These are phyloP conservation scores for Dictyostelium gargantuum DNA, from an alignment of 208 protist species.

Conservation along the genomic window DNA sequence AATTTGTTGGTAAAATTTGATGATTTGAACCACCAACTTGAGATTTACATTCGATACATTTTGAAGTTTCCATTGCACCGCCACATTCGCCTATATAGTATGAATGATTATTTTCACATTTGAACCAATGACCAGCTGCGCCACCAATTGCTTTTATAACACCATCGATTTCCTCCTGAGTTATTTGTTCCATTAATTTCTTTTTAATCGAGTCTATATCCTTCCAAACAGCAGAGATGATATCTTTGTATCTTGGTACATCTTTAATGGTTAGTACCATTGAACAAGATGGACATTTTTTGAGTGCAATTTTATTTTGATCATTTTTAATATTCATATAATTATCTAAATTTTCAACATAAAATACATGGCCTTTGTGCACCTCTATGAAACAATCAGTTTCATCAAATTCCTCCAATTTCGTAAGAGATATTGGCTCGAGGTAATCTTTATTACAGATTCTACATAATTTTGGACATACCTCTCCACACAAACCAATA, in stretches of 20 bases:
- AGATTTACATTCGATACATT: slow-evolving; percentile 76
- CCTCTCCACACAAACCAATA: slow-evolving; percentile 82
- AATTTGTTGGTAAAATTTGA: background rate
- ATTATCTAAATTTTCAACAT: slow-evolving; percentile 37
- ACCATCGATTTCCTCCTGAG: background rate
- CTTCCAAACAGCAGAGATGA: background rate
- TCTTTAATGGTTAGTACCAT: background rate
- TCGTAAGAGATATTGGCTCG: background rate
- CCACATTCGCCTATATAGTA: slow-evolving; percentile 84
- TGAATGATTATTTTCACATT: slow-evolving; percentile 71
- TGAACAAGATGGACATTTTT: slow-evolving; percentile 57
- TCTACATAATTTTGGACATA: slow-evolving; percentile 71
- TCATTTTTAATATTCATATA: slow-evolving; percentile 48
- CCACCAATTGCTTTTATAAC: background rate
- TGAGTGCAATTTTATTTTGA: background rate
- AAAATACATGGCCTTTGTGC: slow-evolving; percentile 66
- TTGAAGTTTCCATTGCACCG: slow-evolving; percentile 74
- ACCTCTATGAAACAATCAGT: slow-evolving; percentile 7
- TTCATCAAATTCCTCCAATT: background rate
- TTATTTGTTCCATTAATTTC: slow-evolving; percentile 22
- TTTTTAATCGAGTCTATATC: slow-evolving; percentile 14
- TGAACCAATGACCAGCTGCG: slow-evolving; percentile 61
- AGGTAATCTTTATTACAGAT: slow-evolving; percentile 28
- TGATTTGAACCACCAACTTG: slow-evolving; percentile 71
- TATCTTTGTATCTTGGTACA: slow-evolving; percentile 23